These are phyloP conservation scores for Annulohypoxylon moriforme DNA, from an alignment of 495 filamentous ascomycete genomes.

Conservation along the genomic window DNA sequence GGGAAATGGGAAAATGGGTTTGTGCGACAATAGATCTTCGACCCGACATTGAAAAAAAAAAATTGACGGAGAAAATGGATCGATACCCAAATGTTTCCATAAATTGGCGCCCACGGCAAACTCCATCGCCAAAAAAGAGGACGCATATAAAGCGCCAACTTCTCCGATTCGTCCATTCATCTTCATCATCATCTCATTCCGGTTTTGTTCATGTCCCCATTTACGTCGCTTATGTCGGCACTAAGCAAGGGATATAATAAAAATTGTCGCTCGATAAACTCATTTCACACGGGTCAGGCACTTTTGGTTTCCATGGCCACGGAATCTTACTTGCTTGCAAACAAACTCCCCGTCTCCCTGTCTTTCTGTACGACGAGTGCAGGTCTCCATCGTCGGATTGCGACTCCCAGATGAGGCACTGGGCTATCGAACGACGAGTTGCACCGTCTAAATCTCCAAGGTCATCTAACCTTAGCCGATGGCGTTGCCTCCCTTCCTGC, in stretches of 20 bases:
- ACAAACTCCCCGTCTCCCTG: not conserved
- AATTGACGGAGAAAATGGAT: not conserved
- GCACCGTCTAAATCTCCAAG: conserved; percentile 15
- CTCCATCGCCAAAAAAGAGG: not conserved
- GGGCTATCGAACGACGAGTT: conserved; percentile 6
- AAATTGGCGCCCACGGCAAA: not conserved
- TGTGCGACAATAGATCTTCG: not conserved
- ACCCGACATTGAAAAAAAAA: not conserved
- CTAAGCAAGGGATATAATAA: not conserved
- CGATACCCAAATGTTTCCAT: not conserved
- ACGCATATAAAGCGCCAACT: not conserved
- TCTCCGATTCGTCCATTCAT: conserved; percentile 7
- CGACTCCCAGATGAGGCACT: conserved; percentile 28
- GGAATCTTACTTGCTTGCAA: conserved; percentile 19
- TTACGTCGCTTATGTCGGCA: conserved; percentile 8
- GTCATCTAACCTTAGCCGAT: conserved; percentile 19
- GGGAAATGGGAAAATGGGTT: not conserved
- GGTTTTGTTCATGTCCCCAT: conserved; percentile 1
- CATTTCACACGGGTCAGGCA: not conserved
- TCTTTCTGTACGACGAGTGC: not conserved
- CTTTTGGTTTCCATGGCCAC: conserved; percentile 3
- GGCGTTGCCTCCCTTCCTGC: conserved; percentile 9
- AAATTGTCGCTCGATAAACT: not conserved
- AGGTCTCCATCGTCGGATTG: conserved; percentile 17
- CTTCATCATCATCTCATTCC: not conserved